A percentile compares a stretch with the other conserved stretches of the same genome.
Conservation (phyloP, 768 basidiomycete species). For the Hericium erinaceus region DNA sequence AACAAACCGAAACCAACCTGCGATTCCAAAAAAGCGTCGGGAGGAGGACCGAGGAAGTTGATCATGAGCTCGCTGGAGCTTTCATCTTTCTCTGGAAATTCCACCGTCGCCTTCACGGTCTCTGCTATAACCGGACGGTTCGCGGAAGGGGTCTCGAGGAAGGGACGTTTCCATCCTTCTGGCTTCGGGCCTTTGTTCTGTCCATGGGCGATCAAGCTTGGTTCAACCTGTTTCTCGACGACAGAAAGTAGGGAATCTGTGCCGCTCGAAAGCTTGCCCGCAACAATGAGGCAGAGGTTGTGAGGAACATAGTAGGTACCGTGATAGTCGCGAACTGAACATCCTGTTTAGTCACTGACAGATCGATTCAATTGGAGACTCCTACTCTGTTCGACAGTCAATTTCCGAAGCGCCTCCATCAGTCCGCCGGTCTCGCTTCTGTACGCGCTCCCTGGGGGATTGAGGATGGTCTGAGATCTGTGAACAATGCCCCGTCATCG, state of each 20-base stretch:
- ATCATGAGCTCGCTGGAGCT: constrained; percentile 82
- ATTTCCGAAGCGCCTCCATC: constrained; percentile 80
- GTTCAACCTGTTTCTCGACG: constrained; percentile 77
- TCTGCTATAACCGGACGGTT: constrained; percentile 41
- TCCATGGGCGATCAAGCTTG: constrained; percentile 65
- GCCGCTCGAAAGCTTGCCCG: constrained; percentile 76
- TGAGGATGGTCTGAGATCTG: constrained; percentile 73
- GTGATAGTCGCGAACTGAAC: constrained; percentile 82
- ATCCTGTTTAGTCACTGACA: constrained; percentile 1
- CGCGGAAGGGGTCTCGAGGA: constrained; percentile 79
- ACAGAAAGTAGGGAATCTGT: constrained; percentile 71
- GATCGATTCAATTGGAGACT: constrained; percentile 1
- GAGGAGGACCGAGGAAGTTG: constrained; percentile 69
- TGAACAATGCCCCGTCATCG: constrained; percentile 1
- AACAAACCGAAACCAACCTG: constrained; percentile 34
- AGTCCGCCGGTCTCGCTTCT: constrained; percentile 95
- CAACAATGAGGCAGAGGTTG: constrained; percentile 82
- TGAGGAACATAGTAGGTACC: constrained; percentile 86
- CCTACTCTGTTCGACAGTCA: constrained; percentile 85
- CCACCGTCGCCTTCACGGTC: constrained; percentile 56
- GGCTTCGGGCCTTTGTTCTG: constrained; percentile 66
- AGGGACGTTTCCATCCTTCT: constrained; percentile 85
- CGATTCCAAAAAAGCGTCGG: constrained; percentile 59
- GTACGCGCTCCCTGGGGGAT: constrained; percentile 78
- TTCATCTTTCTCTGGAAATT: constrained; percentile 97